phyloP scores from a whole-genome alignment of 805 yeast genomes.

The Torulaspora microellipsoides region DNA sequence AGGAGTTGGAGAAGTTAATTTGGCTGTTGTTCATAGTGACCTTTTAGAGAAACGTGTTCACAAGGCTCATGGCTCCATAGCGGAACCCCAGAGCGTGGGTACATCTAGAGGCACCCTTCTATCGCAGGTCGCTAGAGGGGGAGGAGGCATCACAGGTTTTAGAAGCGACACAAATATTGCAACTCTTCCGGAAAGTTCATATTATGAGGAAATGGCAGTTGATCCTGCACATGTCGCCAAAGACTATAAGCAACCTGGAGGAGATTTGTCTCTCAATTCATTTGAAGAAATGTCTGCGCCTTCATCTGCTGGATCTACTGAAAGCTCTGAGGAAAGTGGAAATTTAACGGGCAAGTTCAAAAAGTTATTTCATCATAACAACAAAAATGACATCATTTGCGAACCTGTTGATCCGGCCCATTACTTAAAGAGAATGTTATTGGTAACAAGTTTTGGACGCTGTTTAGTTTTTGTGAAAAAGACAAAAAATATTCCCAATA shows the following conservation, averaged over 20 bases:
- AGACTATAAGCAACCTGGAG: constrained; percentile 20
- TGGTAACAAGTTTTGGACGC: constrained; percentile 62
- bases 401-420: constrained; percentile 31
- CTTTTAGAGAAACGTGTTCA: constrained; percentile 43
- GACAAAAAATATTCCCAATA: constrained; percentile 31
- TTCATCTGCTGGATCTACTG: not conserved
- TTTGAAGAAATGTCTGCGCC: constrained; percentile 1
- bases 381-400: constrained; percentile 11
- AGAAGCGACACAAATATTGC: constrained; percentile 31
- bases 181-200: constrained; percentile 29
- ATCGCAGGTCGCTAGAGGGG: constrained; percentile 44
- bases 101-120: constrained; percentile 36
- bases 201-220: constrained; percentile 24
- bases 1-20: constrained; percentile 51
- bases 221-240: constrained; percentile 18
- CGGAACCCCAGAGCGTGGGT: constrained; percentile 39
- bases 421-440: constrained; percentile 45
- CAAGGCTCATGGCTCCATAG: constrained; percentile 51
- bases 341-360: constrained; percentile 26
- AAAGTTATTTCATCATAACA: constrained; percentile 28
- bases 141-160: constrained; percentile 41
- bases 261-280: constrained; percentile 3
- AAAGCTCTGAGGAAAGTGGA: constrained; percentile 9
- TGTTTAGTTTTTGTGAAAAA: constrained; percentile 48
- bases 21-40: constrained; percentile 43